Percentiles rank a stretch among this genome's conserved stretches.
These are phyloP conservation scores for Pseudohalonectria lignicola DNA, from an alignment of 2,329 filamentous ascomycete genomes.

Conservation along the genomic window DNA sequence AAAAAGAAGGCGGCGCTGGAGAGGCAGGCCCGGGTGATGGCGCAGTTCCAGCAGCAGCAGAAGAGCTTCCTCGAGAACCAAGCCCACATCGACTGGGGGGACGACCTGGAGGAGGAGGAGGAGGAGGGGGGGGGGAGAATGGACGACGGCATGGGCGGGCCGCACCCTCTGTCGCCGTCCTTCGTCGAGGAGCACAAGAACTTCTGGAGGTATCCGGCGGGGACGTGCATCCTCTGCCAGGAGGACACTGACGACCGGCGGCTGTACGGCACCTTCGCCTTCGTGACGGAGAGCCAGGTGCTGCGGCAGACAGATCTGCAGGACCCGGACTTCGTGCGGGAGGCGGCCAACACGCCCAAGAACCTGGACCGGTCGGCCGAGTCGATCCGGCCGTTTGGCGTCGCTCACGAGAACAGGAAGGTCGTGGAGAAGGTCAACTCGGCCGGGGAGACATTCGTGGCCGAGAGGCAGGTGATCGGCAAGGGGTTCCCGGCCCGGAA, in stretches of 20 bases:
- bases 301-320: slow-evolving; percentile 76
- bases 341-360: slow-evolving; percentile 66
- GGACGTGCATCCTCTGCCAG: slow-evolving; percentile 92
- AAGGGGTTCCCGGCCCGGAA: slow-evolving; percentile 72
- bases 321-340: slow-evolving; percentile 73
- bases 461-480: slow-evolving; percentile 73
- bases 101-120: slow-evolving; percentile 69
- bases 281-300: slow-evolving; percentile 77
- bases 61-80: slow-evolving; percentile 89
- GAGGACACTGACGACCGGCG: slow-evolving; percentile 86
- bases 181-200: slow-evolving; percentile 58
- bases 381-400: slow-evolving; percentile 74
- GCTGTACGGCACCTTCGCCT: slow-evolving; percentile 86
- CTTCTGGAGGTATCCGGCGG: slow-evolving; percentile 81
- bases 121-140: too few relatives aligned
- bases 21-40: slow-evolving; percentile 90
- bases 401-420: slow-evolving; percentile 76
- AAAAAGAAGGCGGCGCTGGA: slow-evolving; percentile 89
- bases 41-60: slow-evolving; percentile 94
- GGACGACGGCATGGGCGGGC: too few relatives aligned
- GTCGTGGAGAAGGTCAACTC: slow-evolving; percentile 66
- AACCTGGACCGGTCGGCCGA: slow-evolving; percentile 83
- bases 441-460: slow-evolving; percentile 57
- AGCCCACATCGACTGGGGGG: slow-evolving; percentile 69
- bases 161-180: slow-evolving; percentile 15